A percentile compares a stretch with the other conserved stretches of the same genome.
phyloP scores from a whole-genome alignment of 1,284 basidiomycete genomes.

The Farysia itapuensis region DNA sequence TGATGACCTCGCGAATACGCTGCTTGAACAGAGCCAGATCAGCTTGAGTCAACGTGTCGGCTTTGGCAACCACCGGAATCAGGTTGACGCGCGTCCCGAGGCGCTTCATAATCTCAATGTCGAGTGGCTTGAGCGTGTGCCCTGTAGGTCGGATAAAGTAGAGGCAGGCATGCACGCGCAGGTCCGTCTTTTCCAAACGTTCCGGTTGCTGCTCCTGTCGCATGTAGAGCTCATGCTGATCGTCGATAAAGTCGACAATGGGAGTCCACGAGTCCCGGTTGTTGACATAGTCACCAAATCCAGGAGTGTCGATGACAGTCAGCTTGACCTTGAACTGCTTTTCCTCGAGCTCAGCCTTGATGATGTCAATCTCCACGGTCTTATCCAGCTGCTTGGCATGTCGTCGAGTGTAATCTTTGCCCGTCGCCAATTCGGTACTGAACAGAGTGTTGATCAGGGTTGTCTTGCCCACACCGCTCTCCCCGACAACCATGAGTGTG shows the following conservation, averaged over 20 bases:
- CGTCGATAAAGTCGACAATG: constrained; percentile 98
- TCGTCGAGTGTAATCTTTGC: constrained; percentile 87
- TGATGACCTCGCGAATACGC: constrained; percentile 84
- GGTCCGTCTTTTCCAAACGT: constrained; percentile 86
- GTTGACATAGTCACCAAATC: constrained; percentile 98
- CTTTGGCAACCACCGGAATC: constrained; percentile 96
- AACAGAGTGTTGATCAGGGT: constrained; percentile 94
- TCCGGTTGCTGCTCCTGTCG: constrained; percentile 98
- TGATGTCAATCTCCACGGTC: constrained; percentile 76
- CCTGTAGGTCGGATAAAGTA: constrained; percentile 97
- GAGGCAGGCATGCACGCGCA: constrained; percentile 93
- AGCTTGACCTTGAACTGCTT: constrained; percentile 99
- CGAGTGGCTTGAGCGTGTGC: constrained; percentile 95
- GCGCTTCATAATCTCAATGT: constrained; percentile 99
- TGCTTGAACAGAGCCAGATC: constrained; percentile 92
- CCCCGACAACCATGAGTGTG: constrained; percentile 98
- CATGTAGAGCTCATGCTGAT: constrained; percentile 99
- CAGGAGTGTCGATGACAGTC: constrained; percentile 96
- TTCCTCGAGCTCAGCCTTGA: constrained; percentile 82
- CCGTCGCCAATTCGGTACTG: constrained; percentile 88
- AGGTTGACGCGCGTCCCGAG: constrained; percentile 93
- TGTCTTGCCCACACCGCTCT: constrained; percentile 62
- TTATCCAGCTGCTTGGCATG: constrained; percentile 98
- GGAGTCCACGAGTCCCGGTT: constrained; percentile 98
- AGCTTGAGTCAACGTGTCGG: constrained; percentile 91